phyloP scores from a whole-genome alignment of 805 yeast genomes.

The Vanderwaltozyma verrucispora region DNA sequence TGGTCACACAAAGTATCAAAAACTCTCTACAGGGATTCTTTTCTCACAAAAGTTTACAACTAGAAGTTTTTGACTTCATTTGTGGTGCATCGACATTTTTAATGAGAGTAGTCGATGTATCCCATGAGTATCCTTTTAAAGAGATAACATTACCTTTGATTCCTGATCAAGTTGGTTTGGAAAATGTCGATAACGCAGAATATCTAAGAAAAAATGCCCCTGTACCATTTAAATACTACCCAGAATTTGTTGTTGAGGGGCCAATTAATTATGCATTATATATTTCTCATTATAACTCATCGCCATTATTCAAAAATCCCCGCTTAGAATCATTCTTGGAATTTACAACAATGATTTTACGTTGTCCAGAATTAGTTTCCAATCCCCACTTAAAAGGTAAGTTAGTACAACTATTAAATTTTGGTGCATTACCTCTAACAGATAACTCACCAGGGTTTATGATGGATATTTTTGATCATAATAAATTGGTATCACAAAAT shows the following conservation, averaged over 20 bases:
- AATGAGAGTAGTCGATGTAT: slow-evolving; percentile 62
- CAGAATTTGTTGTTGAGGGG: slow-evolving; percentile 81
- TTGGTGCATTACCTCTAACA: slow-evolving; percentile 52
- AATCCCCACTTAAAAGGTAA: slow-evolving; percentile 90
- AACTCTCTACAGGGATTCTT: slow-evolving; percentile 57
- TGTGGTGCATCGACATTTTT: slow-evolving; percentile 68
- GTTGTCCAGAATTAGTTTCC: slow-evolving; percentile 77
- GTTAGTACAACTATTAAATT: slow-evolving; percentile 67
- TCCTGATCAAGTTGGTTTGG: slow-evolving; percentile 48
- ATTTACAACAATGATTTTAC: slow-evolving; percentile 59
- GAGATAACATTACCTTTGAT: slow-evolving; percentile 47
- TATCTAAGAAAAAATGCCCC: slow-evolving; percentile 58
- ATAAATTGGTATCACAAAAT: slow-evolving; percentile 52
- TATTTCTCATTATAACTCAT: slow-evolving; percentile 43
- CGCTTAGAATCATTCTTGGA: slow-evolving; percentile 54
- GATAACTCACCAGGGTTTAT: slow-evolving; percentile 65
- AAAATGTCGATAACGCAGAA: slow-evolving; percentile 67
- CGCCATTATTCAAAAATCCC: slow-evolving; percentile 45
- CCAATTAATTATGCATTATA: slow-evolving; percentile 60
- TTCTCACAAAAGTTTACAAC: slow-evolving; percentile 43
- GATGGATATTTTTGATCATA: slow-evolving; percentile 51
- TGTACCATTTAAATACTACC: slow-evolving; percentile 67
- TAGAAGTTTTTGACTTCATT: slow-evolving; percentile 64
- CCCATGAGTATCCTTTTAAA: slow-evolving; percentile 47
- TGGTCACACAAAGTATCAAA: slow-evolving; percentile 34